Evolutionary conservation across 768 basidiomycete genomes (phyloP), one percentile per base, ranked within the genome.

Genomic region (Hortiboletus flavorubellus): DNA sequence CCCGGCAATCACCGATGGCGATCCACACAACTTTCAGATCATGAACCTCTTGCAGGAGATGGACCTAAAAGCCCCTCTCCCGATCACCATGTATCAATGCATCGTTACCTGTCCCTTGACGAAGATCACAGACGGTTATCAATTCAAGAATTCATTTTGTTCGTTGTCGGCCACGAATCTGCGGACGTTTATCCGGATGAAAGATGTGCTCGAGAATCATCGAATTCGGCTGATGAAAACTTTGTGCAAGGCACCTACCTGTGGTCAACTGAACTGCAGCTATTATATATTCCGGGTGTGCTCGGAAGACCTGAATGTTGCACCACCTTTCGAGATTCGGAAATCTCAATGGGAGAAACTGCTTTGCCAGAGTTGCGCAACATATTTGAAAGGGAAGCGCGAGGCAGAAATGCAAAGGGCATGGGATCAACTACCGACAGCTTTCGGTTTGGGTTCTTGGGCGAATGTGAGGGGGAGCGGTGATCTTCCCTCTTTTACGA

Each of bases 21-120:
- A 66, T 14, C 63, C 58, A 6, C 43, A 51, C 47, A 47, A 56
- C 38, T 60, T 67, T 45, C 60, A 53, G 23, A 14, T 60, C 29
- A 61, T 59, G 56, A 64, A 59, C 21, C 55, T 61, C 12, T 21
- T 60, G 49, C 31, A 53, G 8, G 56, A 53, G 18, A 37, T 39
- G 49, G 45, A 21, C 5, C 2, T 65, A 1, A 33, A 12, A 21
- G 50, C 34, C 0, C 40, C 47, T 23, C 61, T 63, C 8, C 53
- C 55, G 30, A 2, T 58, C 2, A 30, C 51, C 8, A 61, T 55
- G 55, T 54, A 53, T 38, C 50, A 44, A n/a, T 60, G 54, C 23
- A 35, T 42, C 16, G 1, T 26, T 0, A 9, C 38, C 10, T 55
- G 51, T 31, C 47, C 61, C 2, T 8, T 31, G 46, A 3, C 0